These are phyloP conservation scores for Acacia crassicarpa DNA, from an alignment of 306 rosid species.

Conservation along the genomic window DNA sequence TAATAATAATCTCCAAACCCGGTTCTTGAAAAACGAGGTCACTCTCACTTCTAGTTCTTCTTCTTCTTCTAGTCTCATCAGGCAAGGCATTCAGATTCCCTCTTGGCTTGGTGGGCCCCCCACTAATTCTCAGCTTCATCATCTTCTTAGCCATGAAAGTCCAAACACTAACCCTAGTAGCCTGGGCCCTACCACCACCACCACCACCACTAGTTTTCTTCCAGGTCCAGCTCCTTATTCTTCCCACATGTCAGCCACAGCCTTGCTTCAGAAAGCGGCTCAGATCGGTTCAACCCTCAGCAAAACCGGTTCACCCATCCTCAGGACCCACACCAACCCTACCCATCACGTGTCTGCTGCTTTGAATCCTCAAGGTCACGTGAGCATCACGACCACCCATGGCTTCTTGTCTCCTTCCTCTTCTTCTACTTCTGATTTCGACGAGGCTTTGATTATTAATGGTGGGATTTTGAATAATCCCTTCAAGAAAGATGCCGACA, in stretches of 20 bases:
- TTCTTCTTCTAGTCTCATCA: background rate
- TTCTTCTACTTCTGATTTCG: constrained; percentile 37
- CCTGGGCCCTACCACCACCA: constrained; percentile 13
- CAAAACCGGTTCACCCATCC: constrained; percentile 36
- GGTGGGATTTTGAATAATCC: constrained; percentile 43
- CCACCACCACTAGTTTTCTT: background rate
- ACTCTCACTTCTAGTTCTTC: background rate
- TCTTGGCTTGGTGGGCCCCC: constrained; percentile 67
- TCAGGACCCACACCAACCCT: constrained; percentile 17
- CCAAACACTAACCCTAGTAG: constrained; percentile 81
- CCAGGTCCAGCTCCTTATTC: constrained; percentile 49
- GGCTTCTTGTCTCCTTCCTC: background rate
- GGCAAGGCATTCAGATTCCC: constrained; percentile 36
- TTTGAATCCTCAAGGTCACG: constrained; percentile 45
- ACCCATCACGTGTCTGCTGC: constrained; percentile 57
- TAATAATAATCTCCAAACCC: constrained; percentile 34
- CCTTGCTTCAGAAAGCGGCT: constrained; percentile 95
- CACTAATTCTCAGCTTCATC: background rate
- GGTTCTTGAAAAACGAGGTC: constrained; percentile 46
- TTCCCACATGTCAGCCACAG: constrained; percentile 97
- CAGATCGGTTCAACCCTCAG: constrained; percentile 89
- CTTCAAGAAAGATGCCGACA: constrained; percentile 26
- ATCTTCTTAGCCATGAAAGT: background rate
- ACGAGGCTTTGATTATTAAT: constrained; percentile 46
- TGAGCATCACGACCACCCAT: background rate